Base-by-base conservation (phyloP, 2,329 filamentous ascomycete genomes). In the Hypoxylon sp. region DNA sequence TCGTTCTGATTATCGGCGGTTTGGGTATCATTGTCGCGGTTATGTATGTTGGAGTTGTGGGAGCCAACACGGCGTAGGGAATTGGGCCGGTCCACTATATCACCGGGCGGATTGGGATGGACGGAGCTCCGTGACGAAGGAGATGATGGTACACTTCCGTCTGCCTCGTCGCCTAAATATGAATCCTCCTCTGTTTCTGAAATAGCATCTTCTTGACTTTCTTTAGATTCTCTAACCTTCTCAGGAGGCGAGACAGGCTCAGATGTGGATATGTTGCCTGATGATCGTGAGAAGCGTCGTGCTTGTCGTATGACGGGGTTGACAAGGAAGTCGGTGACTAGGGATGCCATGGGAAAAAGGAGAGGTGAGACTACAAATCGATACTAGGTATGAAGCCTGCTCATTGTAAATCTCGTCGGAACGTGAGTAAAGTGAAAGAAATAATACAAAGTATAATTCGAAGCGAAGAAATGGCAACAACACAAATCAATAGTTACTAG, bases 291-390 rank as follows among this genome's bases (percentile, higher is more conserved):
- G 75, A 91, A 87, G 70, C 88, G 87, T 69, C 88, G 87, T 74
- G 88, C 89, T 80, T 91, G 88, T 77, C 88, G 87, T 72, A 91
- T 80, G 74, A 91, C 88, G 64, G 89, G 88, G 69, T 90, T 90
- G 79, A 91, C 88, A 73, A 91, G 81, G 77, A 90, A 90, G 67
- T 90, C 87, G 75, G 88, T 86, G 59, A 91, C 88, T 74, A 90
- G 81, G 73, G 85, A 89, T 78, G 86, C 85, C 89, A 91, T 91
- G 73, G 71, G 72, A 51, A 61, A 60, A 54, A 47, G 52, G 46
- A 51, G 52, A 48, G 31, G 39, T 64, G 55, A 42, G 48, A 56
- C 48, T 56, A 54, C 19, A 47, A 50, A 60, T 24, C 29, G 59
- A 66, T 70, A 60, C 61, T 72, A 72, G 64, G 63, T 63, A 60